Evolutionary conservation across 2,329 filamentous ascomycete genomes (phyloP).

Genomic region (Fusarium sp.): DNA sequence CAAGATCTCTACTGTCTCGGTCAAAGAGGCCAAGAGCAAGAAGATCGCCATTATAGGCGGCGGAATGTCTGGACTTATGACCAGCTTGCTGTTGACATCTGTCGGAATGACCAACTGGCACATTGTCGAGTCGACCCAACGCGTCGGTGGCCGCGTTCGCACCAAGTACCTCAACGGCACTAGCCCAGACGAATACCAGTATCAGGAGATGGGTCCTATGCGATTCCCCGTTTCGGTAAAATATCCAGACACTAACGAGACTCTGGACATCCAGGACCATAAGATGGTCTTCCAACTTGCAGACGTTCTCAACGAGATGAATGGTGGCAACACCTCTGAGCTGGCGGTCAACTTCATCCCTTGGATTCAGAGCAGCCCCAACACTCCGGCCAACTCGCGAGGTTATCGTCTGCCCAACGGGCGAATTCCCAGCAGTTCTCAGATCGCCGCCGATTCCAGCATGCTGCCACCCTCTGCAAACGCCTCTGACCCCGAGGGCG

Average conservation of each 20-base stretch:
- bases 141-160: slow-evolving; percentile 57
- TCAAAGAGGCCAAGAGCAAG: slow-evolving; percentile 38
- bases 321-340: slow-evolving; percentile 56
- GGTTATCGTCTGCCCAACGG: neutral
- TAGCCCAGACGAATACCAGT: slow-evolving; percentile 51
- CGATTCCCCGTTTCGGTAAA: slow-evolving; percentile 68
- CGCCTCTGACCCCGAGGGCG: slow-evolving; percentile 16
- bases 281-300: slow-evolving; percentile 74
- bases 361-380: slow-evolving; percentile 65
- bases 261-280: slow-evolving; percentile 70
- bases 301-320: slow-evolving; percentile 69
- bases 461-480: neutral
- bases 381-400: slow-evolving; percentile 29
- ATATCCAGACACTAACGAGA: slow-evolving; percentile 62
- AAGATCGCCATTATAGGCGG: slow-evolving; percentile 51
- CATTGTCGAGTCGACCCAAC: slow-evolving; percentile 55
- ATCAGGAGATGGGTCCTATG: slow-evolving; percentile 76
- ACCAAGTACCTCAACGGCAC: slow-evolving; percentile 57
- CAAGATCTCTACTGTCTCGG: neutral
- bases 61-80: slow-evolving; percentile 50
- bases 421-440: slow-evolving; percentile 47
- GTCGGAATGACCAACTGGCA: slow-evolving; percentile 58
- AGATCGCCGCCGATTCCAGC: neutral
- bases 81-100: slow-evolving; percentile 52
- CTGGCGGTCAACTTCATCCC: slow-evolving; percentile 70